Evolutionary conservation across 306 rosid genomes (phyloP), one percentile per base, ranked within the genome.

Genomic region (Dalbergia oliveri): DNA sequence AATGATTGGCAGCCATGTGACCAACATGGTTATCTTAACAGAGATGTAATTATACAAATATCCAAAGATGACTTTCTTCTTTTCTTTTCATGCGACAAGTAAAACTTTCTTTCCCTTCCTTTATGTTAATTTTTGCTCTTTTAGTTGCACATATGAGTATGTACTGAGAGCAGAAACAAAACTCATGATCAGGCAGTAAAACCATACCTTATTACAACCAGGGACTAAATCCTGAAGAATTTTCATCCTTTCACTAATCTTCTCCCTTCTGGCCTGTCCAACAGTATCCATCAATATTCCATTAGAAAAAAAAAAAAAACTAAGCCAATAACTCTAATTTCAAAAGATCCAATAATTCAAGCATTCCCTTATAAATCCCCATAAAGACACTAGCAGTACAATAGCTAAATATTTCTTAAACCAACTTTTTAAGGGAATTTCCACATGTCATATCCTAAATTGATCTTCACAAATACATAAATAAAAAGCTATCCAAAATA

Each of bases 171-270:
- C 19, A 66, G 33, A 41, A 64, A 64, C 33, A 45, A 43, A 66
- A 50, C 16, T 51, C 14, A 35, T 26, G 31, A 26, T 60, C 58
- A 59, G 56, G 62, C 34, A 35, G 57, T 6, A 77, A 53, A 47
- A 51, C 59, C 79, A 26, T 82, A 94, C 98, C 98, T 94, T 94
- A 78, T 92, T 88, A 83, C 98, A 94, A 69, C 98, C 97, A 45
- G 98, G 98, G 60, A 94, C 98, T 43, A 94, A 92, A 83, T 92
- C 98, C 75, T 94, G 98, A 80, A 94, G 94, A 80, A 90, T 89
- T 84, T 92, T 94, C 98, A 92, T 94, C 84, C 98, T 85, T 79
- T 94, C 97, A 60, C 97, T 94, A 69, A 94, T 94, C 81, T 94
- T 94, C 88, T 94, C 98, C 80, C 98, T 88, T 74, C 98, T 84